Base-by-base conservation (phyloP, 164 flowering plant species). In the Stephania yunnanensis region DNA sequence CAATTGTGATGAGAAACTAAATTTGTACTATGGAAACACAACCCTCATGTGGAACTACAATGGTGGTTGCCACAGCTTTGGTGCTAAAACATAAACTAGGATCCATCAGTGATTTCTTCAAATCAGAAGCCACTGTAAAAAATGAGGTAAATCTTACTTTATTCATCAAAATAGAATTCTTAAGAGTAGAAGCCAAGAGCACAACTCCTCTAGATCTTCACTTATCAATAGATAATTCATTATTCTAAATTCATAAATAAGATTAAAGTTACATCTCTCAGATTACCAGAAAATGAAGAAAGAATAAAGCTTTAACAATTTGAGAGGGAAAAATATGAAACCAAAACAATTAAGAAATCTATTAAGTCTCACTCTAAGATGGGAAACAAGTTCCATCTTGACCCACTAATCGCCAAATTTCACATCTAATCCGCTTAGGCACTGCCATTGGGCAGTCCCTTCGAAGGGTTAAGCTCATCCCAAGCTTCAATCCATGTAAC, bases 401-500 rank as follows among this genome's bases (percentile, higher is more conserved):
- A 31, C 53, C 10, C 20, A 17, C 70, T 65, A 69, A 50, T 53
- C 67, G 45, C 64, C 64, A 10, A 73, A 50, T 10, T 53, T 46
- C 31, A 74, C 68, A 67, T 30, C 9, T 77, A 10, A 9, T 73
- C 15, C 17, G 29, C 44, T 31, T 65, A 30, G 67, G 83, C 75
- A 53, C 77, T 19, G 30, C 86, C 87, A 36, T 80, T 85, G 67
- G 82, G 67, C 2, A 80, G 9, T 10, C 79, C 83, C 52, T 78
- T 71, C 71, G 82, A 5, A 85, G 91, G 87, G 86, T 91, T 91
- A 69, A 86, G 87, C 83, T 91, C 92, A 61, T 89, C 90, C 95
- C 95, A 91, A 67, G 90, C 90, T 77, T 91, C 90, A 10, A 91
- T 85, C 92, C 95, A 91, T 50, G 91, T 89, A 48, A 91, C 84